These are phyloP conservation scores for Filosporella fistucella DNA, from an alignment of 495 filamentous ascomycete species.

Conservation along the genomic window DNA sequence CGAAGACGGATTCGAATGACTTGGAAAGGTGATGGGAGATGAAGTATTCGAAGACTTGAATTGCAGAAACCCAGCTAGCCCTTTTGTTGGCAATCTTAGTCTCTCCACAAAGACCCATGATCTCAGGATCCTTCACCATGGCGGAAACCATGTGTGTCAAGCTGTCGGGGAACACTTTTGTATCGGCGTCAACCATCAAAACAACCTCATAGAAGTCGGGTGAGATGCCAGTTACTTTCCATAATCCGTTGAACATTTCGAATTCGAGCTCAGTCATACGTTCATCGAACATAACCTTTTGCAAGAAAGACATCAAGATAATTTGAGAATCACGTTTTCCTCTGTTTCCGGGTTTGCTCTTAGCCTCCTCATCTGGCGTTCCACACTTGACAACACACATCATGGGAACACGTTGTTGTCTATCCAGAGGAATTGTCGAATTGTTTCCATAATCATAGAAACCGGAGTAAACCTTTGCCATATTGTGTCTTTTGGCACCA, in stretches of 20 bases:
- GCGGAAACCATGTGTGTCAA: slow-evolving; percentile 98
- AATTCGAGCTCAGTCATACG: slow-evolving; percentile 99
- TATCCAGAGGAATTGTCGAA: slow-evolving; percentile 73
- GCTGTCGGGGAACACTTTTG: slow-evolving; percentile 97
- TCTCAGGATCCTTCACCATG: slow-evolving; percentile 98
- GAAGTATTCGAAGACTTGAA: slow-evolving; percentile 99
- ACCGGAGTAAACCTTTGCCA: slow-evolving; percentile 96
- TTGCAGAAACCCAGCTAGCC: slow-evolving; percentile 91
- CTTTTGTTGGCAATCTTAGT: slow-evolving; percentile 99
- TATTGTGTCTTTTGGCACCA: slow-evolving; percentile 96
- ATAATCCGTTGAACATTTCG: slow-evolving; percentile 99
- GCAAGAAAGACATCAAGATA: slow-evolving; percentile 97
- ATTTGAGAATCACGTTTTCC: slow-evolving; percentile 99
- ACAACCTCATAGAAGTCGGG: slow-evolving; percentile 97
- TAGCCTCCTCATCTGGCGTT: slow-evolving; percentile 76
- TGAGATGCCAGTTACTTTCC: slow-evolving; percentile 96
- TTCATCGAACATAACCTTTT: slow-evolving; percentile 99
- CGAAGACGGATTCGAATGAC: slow-evolving; percentile 94
- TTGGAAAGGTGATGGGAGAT: slow-evolving; percentile 97
- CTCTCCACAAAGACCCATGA: slow-evolving; percentile 98
- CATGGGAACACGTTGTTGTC: slow-evolving; percentile 99
- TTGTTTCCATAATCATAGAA: slow-evolving; percentile 94
- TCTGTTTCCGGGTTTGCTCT: slow-evolving; percentile 89
- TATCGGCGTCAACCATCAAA: slow-evolving; percentile 99
- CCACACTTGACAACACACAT: slow-evolving; percentile 96